A percentile compares a stretch with the other conserved stretches of the same genome.
phyloP scores from a whole-genome alignment of 768 basidiomycete species.

The Boletus vinaceobasis region DNA sequence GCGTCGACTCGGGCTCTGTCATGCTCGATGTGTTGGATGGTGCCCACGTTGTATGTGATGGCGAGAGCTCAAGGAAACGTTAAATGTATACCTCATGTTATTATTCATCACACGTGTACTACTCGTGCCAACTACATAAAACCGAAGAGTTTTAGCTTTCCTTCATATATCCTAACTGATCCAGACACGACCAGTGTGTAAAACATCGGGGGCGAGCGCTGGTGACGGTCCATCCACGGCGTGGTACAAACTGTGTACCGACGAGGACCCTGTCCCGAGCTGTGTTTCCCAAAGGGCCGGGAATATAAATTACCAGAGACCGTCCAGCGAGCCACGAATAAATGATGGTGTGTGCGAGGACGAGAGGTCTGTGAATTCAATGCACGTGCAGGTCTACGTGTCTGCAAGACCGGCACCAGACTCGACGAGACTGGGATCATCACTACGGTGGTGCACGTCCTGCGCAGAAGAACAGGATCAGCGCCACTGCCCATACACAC shows the following conservation, averaged over 20 bases:
- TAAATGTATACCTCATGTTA: background rate
- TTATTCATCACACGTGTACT: constrained; percentile 8
- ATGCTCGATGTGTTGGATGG: background rate
- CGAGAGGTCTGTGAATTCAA: background rate
- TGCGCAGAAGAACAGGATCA: background rate
- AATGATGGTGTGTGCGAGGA: constrained; percentile 1
- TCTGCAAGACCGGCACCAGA: constrained; percentile 1
- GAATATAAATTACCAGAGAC: constrained; percentile 16
- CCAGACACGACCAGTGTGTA: background rate
- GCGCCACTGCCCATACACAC: background rate
- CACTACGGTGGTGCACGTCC: constrained; percentile 4
- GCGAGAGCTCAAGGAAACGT: background rate
- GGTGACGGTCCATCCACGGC: background rate
- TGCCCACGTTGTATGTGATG: background rate
- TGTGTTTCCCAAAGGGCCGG: background rate
- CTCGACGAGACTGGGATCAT: constrained; percentile 2
- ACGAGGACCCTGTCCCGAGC: background rate
- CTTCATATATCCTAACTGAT: background rate
- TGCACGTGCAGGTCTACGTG: background rate
- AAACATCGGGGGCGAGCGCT: background rate
- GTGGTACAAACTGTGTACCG: background rate
- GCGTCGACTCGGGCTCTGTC: background rate
- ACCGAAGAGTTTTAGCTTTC: background rate
- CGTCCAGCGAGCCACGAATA: background rate
- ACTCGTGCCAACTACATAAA: background rate